phyloP scores from a whole-genome alignment of 176 grass and related monocot species.

The Cymbopogon citratus region DNA sequence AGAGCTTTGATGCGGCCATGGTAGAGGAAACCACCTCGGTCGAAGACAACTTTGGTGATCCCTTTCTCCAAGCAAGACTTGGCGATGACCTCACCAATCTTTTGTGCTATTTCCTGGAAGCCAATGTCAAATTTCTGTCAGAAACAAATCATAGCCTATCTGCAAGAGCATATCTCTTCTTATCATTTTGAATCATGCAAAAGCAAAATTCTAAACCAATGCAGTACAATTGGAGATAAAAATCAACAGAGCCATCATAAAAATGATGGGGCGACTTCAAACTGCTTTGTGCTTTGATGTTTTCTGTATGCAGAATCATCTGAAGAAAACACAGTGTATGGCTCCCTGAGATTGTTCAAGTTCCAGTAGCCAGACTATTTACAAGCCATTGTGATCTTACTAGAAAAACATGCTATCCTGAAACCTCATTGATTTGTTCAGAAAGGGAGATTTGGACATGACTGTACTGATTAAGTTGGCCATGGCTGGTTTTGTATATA shows the following conservation, averaged over 20 bases:
- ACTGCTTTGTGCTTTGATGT: neutral
- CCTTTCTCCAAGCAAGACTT: constrained; percentile 96
- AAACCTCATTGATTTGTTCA: neutral
- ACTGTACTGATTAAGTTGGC: neutral
- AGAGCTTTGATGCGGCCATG: constrained; percentile 84
- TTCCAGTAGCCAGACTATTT: neutral
- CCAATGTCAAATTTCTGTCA: neutral
- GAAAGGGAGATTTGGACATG: too few relatives aligned
- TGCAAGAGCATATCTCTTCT: neutral
- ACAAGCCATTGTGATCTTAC: neutral
- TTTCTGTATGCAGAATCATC: too few relatives aligned
- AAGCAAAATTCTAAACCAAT: too few relatives aligned
- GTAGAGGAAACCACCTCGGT: constrained; percentile 87
- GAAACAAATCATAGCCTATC: neutral
- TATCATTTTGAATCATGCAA: too few relatives aligned
- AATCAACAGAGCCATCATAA: neutral
- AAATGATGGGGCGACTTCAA: neutral
- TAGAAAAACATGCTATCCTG: neutral
- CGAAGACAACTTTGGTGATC: constrained; percentile 85
- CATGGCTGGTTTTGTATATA: neutral
- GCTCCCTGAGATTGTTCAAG: neutral
- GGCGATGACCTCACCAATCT: constrained; percentile 80
- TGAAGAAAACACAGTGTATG: too few relatives aligned
- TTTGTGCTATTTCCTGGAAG: constrained; percentile 82
- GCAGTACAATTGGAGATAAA: neutral